Evolutionary conservation across 2,329 filamentous ascomycete genomes (phyloP), one percentile per base, ranked within the genome.

Genomic region (Paradendryphiella salina): DNA sequence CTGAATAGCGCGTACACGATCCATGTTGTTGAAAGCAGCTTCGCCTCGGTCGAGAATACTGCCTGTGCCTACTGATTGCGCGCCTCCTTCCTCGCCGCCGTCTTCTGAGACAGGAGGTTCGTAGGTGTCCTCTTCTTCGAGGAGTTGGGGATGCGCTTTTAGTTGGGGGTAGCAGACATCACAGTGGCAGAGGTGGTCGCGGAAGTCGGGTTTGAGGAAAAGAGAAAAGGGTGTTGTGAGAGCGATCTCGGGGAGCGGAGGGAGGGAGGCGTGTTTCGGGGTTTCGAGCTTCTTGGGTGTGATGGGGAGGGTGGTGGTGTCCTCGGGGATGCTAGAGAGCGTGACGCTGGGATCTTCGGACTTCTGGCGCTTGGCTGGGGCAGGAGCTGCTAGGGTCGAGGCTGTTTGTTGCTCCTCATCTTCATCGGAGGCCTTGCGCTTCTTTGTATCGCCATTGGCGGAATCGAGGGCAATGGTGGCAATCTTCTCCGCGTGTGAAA

Each of bases 111-210:
- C 77, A 1, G 93, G 91, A 0, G 93, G 94, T 65, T 96, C 91
- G 73, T 99, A 99, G 1, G 85, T 86, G 28, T 96, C 90, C 78
- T 99, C 94, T 73, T 96, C 91, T 66, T 97, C 92, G 8, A 96
- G 85, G 9, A 99, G 87, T 66, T 96, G 89, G 0, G 85, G 84
- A 69, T 96, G 85, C 0, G 79, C 75, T 46, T 83, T 78, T 1
- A 97, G 82, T 10, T 83, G 76, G 1, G 85, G 85, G 74, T 90
- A 96, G 77, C 92, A 96, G n/a, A 80, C 75, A 13, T 83, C 71
- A 74, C 94, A 99, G 66, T 81, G 89, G 77, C 94, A 99, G 63
- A 99, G 77, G 52, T 86, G 79, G 33, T 88, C 81, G 61, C 93
- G 88, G 78, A 97, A 97, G 64, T 85, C 79, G 45, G 86, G 80